Base-by-base conservation (phyloP, 805 yeast species). In the Trichomonascus vanleenenianus region DNA sequence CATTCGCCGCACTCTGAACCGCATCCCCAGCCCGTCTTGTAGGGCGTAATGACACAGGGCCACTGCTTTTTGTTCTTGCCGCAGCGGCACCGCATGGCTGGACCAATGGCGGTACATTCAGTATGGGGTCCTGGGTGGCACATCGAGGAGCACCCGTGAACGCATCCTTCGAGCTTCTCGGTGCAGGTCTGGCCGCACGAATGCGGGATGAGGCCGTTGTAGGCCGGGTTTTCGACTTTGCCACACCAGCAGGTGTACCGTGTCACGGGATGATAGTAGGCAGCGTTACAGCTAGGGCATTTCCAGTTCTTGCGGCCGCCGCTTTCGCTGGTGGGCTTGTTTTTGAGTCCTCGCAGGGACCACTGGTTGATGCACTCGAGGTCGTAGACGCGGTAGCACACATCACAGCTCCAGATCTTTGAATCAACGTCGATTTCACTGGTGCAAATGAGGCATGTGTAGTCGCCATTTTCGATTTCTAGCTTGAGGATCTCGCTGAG, bases 91-190 rank as follows among this genome's bases (percentile, higher is more conserved):
- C 65, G 65, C 67, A 83, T 64, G 8, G 68, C 63, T 0, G 94
- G 91, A 0, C 91, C 87, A 59, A 83, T 64, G 1, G 95, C 87
- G 11, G 83, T 79, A 66, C 97, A 88, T 34, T 69, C 68, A 0
- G 86, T 79, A 62, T 89, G 96, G 1, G 88, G 83, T 0, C 96
- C 97, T 2, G 96, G 91, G 61, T 88, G 97, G 60, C 97, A 88
- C 12, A 74, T 72, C 3, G 79, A 65, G 1, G 84, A 64, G 58
- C 97, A 88, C 2, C 78, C 75, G 59, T 88, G 97, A 1, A 79
- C 72, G n/a, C 66, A 62, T 4, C 63, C 58, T 1, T 64, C 60
- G 42, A 81, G 68, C 30, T 75, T 72, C 33, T 69, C 66, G 42
- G 74, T 73, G 66, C 97, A 88, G 0, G 85, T 72, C 58, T 84